A percentile compares a stretch with the other conserved stretches of the same genome.
Evolutionary conservation across 192 early-diverging fungal species (phyloP).

Genomic region (Pilobolus umbonatus): DNA sequence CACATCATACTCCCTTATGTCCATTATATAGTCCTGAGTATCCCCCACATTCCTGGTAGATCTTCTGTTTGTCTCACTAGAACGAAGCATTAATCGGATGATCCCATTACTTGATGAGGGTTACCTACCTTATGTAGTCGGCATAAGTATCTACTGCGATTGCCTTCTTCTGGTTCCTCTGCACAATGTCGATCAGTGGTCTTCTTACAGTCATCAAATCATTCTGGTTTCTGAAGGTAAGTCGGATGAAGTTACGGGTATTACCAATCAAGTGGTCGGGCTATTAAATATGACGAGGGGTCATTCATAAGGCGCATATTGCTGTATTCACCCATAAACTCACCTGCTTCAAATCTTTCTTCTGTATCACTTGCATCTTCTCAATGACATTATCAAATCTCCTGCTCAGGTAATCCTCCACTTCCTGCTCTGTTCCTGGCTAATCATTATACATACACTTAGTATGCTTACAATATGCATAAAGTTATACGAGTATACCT

Average conservation of each 20-base stretch:
- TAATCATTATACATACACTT: constrained; percentile 2
- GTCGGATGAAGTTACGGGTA: constrained; percentile 65
- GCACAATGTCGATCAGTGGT: constrained; percentile 61
- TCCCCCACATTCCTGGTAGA: constrained; percentile 42
- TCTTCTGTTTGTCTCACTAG: too few species aligned
- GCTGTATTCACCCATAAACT: neutral
- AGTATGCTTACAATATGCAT: too few species aligned
- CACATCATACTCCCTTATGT: constrained; percentile 97
- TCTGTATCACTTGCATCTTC: constrained; percentile 57
- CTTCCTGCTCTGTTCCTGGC: constrained; percentile 70
- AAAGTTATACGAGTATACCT: constrained; percentile 41
- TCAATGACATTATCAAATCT: constrained; percentile 65
- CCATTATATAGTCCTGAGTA: constrained; percentile 68
- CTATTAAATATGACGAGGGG: constrained; percentile 33
- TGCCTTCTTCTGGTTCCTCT: constrained; percentile 62
- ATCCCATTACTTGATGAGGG: neutral
- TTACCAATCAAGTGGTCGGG: constrained; percentile 85
- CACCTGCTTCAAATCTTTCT: constrained; percentile 85
- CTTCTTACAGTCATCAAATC: constrained; percentile 76
- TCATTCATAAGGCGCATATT: neutral
- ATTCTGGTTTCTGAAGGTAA: constrained; percentile 79
- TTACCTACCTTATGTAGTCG: constrained; percentile 54
- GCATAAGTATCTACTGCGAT: constrained; percentile 64
- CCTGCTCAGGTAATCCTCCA: constrained; percentile 79
- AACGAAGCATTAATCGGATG: too few species aligned